Percentiles rank a stretch among this genome's conserved stretches.
These are phyloP conservation scores for Narthecium ossifragum DNA, from an alignment of 106 monocot species.

Conservation along the genomic window DNA sequence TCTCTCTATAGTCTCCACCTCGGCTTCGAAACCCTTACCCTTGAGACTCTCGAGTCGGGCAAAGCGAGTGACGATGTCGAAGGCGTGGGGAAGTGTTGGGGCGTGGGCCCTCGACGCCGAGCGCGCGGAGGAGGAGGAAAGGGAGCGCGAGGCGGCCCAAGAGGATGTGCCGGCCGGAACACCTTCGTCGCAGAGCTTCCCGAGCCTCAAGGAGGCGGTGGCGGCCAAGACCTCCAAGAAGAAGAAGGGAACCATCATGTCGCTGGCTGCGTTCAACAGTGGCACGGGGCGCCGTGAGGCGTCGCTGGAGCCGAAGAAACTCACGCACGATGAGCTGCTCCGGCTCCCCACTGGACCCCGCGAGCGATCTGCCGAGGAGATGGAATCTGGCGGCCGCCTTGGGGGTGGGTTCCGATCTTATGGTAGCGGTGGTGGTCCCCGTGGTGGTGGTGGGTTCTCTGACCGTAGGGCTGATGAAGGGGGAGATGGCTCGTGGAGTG, in stretches of 20 bases:
- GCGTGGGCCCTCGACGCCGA: conserved; percentile 98
- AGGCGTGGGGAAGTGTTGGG: conserved; percentile 74
- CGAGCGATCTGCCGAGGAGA: conserved; percentile 76
- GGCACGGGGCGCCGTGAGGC: conserved; percentile 15
- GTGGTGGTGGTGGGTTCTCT: conserved; percentile 5
- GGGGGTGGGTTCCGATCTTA: conserved; percentile 74
- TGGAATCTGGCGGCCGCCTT: conserved; percentile 47
- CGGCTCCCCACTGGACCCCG: conserved; percentile 77
- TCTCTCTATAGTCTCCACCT: too few relatives aligned
- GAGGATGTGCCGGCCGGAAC: neutral
- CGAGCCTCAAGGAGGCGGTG: conserved; percentile 71
- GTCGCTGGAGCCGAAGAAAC: conserved; percentile 30
- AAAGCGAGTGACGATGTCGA: too few relatives aligned
- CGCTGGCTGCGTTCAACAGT: conserved; percentile 62
- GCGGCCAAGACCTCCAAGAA: conserved; percentile 63
- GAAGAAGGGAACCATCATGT: conserved; percentile 56
- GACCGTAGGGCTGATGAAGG: conserved; percentile 18
- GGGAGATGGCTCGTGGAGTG: conserved; percentile 9
- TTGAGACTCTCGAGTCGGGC: neutral
- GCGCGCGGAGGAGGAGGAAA: conserved; percentile 69
- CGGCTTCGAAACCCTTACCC: conserved; percentile 23
- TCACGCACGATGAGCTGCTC: conserved; percentile 58
- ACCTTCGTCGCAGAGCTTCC: conserved; percentile 39
- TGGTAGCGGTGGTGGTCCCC: conserved; percentile 17
- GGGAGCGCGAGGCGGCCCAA: conserved; percentile 16